Evolutionary conservation across 1,139 yeast species (phyloP), one percentile per base, ranked within the genome.

Genomic region (Hansenula anomala): DNA sequence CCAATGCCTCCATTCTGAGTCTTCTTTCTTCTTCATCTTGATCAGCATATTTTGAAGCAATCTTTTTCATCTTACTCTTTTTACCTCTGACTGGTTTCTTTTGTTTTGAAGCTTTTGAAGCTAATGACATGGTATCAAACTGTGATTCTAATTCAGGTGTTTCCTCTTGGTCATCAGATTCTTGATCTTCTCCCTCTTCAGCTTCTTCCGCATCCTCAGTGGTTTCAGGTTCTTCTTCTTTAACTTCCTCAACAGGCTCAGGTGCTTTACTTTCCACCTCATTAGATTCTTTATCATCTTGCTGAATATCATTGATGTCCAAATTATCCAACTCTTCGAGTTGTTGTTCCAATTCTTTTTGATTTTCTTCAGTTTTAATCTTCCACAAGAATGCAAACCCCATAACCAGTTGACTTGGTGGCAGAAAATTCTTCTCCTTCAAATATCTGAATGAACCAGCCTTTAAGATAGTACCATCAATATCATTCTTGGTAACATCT

Each of bases 21-120:
- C 63, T 56, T 41, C 89, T 73, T 53, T 92, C 97, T 41, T 87
- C 95, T 40, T 88, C 97, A 56, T 90, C 97, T 60, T 90, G 97
- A 45, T 83, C 89, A 2, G 81, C 89, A 56, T 92, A 92, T 55
- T 89, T 90, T 38, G 76, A 70, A 23, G 84, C 83, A 40, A 86
- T 84, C 59, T 87, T 90, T 67, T 87, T 88, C 60, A 85, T 57
- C 56, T 89, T 89, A 18, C 85, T 80, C 56, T 82, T 86, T 61
- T 85, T 88, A 35, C 97, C 97, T 54, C 97, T 78, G 2, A 82
- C 80, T 33, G 66, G 71, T 30, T 49, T 57, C 42, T 58, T 56
- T 47, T 59, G 37, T 45, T 48, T 30, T 42, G 48, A 32, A 24
- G 38, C 33, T 9, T 45, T 41, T 32, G 58, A 36, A 14, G 31